Percentiles rank a stretch among this genome's conserved stretches.
Conservation (phyloP, 805 yeast genomes). For the Nakazawaea populi region DNA sequence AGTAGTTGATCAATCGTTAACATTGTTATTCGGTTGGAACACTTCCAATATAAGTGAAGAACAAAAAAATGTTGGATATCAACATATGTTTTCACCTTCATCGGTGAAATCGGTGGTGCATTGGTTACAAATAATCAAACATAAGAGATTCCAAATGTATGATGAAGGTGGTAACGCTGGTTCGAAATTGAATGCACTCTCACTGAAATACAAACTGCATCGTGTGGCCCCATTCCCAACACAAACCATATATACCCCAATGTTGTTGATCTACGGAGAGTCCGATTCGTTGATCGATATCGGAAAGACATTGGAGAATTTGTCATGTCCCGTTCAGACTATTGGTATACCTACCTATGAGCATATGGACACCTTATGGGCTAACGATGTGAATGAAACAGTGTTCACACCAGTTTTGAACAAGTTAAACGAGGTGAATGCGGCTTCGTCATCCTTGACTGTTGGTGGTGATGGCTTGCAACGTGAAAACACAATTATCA, state of each 20-base stretch:
- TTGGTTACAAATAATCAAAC: slow-evolving; percentile 87
- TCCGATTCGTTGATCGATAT: slow-evolving; percentile 85
- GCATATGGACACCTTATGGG: slow-evolving; percentile 91
- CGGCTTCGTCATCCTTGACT: no score
- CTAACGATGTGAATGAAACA: slow-evolving; percentile 47
- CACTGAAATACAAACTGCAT: slow-evolving; percentile 23
- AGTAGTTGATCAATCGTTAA: slow-evolving; percentile 66
- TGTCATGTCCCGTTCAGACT: slow-evolving; percentile 40
- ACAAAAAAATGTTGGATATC: slow-evolving; percentile 76
- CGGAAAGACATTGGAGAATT: slow-evolving; percentile 39
- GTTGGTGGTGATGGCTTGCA: no score
- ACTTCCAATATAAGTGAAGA: slow-evolving; percentile 60
- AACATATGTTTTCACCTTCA: slow-evolving; percentile 87
- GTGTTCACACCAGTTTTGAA: slow-evolving; percentile 27
- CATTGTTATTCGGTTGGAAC: slow-evolving; percentile 73
- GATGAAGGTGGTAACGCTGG: slow-evolving; percentile 45
- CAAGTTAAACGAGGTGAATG: background rate
- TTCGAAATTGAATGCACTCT: slow-evolving; percentile 27
- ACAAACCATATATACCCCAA: slow-evolving; percentile 41
- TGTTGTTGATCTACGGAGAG: slow-evolving; percentile 76
- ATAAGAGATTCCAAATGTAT: slow-evolving; percentile 81
- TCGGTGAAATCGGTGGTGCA: slow-evolving; percentile 92
- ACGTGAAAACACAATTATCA: no score
- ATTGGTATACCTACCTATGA: slow-evolving; percentile 67
- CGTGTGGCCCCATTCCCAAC: slow-evolving; percentile 52